Evolutionary conservation across 768 basidiomycete species (phyloP).

Genomic region (Tubosaeta brunneosetosa): DNA sequence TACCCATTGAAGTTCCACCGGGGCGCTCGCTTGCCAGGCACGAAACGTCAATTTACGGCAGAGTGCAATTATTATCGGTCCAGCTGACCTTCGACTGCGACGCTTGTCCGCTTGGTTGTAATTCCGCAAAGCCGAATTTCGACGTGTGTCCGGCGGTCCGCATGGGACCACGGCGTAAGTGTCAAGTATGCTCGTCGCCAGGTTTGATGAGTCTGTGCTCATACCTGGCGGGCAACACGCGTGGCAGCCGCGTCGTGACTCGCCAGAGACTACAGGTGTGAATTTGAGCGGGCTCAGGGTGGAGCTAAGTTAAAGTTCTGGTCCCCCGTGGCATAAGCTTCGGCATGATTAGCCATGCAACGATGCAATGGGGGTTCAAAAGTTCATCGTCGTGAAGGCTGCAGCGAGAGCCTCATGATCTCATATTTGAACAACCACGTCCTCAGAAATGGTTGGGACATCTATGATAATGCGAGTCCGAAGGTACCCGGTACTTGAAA

Average conservation of each 20-base stretch:
- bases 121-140: neutral
- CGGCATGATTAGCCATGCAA: neutral
- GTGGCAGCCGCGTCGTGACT: neutral
- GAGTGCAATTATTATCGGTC: neutral
- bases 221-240: neutral
- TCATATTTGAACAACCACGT: neutral
- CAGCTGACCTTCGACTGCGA: conserved; percentile 5
- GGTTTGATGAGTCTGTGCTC: neutral
- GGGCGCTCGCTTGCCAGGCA: conserved; percentile 15
- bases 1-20: neutral
- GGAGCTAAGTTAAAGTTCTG: neutral
- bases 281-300: neutral
- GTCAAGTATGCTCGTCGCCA: neutral
- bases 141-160: neutral
- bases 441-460: neutral
- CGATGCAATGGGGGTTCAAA: neutral
- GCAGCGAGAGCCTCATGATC: neutral
- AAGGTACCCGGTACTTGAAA: neutral
- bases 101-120: neutral
- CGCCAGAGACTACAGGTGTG: neutral
- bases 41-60: conserved; percentile 17
- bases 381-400: neutral
- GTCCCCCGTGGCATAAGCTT: neutral
- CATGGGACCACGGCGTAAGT: neutral
- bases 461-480: neutral